Evolutionary conservation across 1,284 basidiomycete genomes (phyloP).

Genomic region (Stereum hirsutum): DNA sequence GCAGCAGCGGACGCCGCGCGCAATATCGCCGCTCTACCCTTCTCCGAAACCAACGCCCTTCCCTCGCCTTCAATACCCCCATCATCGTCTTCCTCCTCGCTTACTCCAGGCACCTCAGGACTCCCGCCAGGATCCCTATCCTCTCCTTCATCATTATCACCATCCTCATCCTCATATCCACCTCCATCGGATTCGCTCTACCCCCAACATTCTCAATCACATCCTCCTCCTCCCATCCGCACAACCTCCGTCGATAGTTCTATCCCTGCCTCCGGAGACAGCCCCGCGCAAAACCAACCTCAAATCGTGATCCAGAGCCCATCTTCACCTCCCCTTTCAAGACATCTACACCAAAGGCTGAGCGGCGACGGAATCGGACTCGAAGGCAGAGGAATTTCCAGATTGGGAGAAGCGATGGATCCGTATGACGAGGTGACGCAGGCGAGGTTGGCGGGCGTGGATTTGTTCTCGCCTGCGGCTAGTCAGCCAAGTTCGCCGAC

Average conservation of each 20-base stretch:
- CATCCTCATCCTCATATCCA: no score
- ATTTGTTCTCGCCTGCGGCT: constrained; percentile 58
- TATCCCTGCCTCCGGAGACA: no score
- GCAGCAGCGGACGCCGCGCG: constrained; percentile 4
- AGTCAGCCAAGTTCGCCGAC: constrained; percentile 59
- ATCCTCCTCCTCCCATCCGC: no score
- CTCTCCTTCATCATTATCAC: constrained; percentile 28
- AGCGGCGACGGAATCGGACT: no score
- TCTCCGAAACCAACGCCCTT: neutral
- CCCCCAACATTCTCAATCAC: no score
- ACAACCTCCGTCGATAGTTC: no score
- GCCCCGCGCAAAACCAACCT: no score
- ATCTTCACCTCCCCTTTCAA: no score
- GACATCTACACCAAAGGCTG: no score
- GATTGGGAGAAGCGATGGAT: constrained; percentile 24
- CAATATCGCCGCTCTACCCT: neutral
- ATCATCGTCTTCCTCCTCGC: neutral
- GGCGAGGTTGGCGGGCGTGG: constrained; percentile 54
- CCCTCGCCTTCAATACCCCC: neutral
- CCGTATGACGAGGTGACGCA: constrained; percentile 32
- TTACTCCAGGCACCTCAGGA: constrained; percentile 1
- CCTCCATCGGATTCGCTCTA: no score
- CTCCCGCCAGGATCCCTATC: constrained; percentile 7
- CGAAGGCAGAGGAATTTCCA: neutral
- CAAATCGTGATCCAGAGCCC: no score